Evolutionary conservation across 225 moss, liverwort and hornwort genomes (phyloP).

Genomic region (Bryoerythrophyllum caledonicum): DNA sequence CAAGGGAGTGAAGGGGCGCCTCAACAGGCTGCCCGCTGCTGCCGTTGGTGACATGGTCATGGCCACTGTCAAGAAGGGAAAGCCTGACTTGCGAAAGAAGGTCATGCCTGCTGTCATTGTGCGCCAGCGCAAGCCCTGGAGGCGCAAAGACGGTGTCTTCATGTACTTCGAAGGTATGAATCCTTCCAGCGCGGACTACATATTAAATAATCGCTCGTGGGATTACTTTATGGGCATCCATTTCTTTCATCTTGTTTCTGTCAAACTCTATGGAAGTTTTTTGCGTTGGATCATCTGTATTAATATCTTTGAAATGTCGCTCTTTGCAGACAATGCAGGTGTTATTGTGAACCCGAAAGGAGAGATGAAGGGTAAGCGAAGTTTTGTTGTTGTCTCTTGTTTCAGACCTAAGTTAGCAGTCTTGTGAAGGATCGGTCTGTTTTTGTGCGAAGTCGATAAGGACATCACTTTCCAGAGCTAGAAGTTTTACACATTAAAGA

Average conservation of each 20-base stretch:
- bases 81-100: conserved; percentile 80
- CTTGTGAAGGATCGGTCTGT: not conserved
- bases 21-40: conserved; percentile 84
- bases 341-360: conserved; percentile 93
- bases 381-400: not conserved
- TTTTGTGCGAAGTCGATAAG: not conserved
- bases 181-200: accelerated
- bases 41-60: conserved; percentile 93
- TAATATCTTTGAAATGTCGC: not conserved
- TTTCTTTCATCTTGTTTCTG: not conserved
- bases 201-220: too few species aligned
- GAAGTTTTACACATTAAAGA: not conserved
- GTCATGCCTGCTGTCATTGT: conserved; percentile 95
- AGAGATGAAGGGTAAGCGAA: conserved; percentile 80
- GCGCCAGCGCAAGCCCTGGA: conserved; percentile 87
- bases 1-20: conserved; percentile 89
- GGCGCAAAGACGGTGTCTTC: conserved; percentile 91
- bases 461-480: not conserved
- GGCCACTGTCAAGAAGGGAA: conserved; percentile 94
- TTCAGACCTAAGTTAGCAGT: not conserved
- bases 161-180: conserved; percentile 87
- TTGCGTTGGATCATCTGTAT: too few species aligned
- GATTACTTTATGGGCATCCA: not conserved
- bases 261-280: not conserved
- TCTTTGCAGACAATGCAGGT: conserved; percentile 75